Evolutionary conservation across 345 rosid species (phyloP).

Genomic region (Eucalyptus pumila): DNA sequence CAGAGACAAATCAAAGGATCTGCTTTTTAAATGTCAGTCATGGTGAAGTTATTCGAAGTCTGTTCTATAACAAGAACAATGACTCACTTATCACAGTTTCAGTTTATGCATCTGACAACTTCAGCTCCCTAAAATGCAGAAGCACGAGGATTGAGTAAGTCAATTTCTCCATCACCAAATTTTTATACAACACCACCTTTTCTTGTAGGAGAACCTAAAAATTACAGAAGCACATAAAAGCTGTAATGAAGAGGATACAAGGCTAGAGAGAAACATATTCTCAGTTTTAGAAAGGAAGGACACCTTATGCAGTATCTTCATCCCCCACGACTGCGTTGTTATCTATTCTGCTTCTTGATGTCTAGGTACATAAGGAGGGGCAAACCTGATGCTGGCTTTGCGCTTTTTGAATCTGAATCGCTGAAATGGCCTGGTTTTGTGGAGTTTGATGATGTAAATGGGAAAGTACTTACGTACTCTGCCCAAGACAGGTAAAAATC

Average conservation of each 20-base stretch:
- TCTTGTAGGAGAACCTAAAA: background rate
- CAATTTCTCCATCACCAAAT: background rate
- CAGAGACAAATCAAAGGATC: slow-evolving; percentile 58
- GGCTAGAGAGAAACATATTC: background rate
- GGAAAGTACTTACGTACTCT: slow-evolving; percentile 74
- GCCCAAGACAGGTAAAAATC: slow-evolving; percentile 57
- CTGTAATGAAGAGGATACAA: background rate
- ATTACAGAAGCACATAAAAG: background rate
- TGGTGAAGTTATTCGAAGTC: slow-evolving; percentile 57
- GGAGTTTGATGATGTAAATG: slow-evolving; percentile 88
- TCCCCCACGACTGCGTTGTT: background rate
- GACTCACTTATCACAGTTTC: slow-evolving; percentile 64
- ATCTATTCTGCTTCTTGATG: background rate
- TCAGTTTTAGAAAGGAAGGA: background rate
- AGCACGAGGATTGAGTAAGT: slow-evolving; percentile 53
- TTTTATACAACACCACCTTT: background rate
- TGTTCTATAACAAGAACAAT: slow-evolving; percentile 60
- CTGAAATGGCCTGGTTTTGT: slow-evolving; percentile 92
- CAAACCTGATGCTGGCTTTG: slow-evolving; percentile 67
- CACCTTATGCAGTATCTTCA: background rate
- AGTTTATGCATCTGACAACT: slow-evolving; percentile 51
- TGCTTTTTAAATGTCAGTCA: slow-evolving; percentile 52
- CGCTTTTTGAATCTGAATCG: slow-evolving; percentile 76
- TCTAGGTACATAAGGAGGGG: slow-evolving; percentile 59
- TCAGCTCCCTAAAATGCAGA: slow-evolving; percentile 63